phyloP scores from a whole-genome alignment of 1,284 basidiomycete species.

The Rhizoctonia solani region DNA sequence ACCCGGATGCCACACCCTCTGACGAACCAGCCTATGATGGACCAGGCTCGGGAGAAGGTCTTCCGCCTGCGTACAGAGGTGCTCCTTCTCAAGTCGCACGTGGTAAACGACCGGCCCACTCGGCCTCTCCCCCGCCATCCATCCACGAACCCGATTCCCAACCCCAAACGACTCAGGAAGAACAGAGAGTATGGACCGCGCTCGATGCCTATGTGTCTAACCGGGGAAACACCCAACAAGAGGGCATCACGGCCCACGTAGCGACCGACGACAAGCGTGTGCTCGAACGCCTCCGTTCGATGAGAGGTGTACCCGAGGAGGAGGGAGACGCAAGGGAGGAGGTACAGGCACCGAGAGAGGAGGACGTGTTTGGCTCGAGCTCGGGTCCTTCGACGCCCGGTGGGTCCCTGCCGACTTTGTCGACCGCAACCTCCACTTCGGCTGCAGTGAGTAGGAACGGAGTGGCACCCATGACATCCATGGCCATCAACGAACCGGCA shows the following conservation, averaged over 20 bases:
- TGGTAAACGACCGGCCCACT: conserved; percentile 18
- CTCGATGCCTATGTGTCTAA: too few species aligned
- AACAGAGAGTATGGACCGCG: not conserved
- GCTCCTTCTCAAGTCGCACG: conserved; percentile 11
- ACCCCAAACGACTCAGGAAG: too few species aligned
- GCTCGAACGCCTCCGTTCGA: conserved; percentile 6
- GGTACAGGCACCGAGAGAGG: conserved; percentile 13
- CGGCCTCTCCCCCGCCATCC: not conserved
- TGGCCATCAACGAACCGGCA: too few species aligned
- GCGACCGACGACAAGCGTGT: conserved; percentile 29
- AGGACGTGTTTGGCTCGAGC: conserved; percentile 14
- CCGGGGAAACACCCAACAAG: too few species aligned
- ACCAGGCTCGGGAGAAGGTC: not conserved
- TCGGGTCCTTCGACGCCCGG: too few species aligned
- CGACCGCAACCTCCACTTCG: too few species aligned
- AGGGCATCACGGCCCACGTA: conserved; percentile 22
- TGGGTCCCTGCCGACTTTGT: too few species aligned
- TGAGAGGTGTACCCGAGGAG: conserved; percentile 1
- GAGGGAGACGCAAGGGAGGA: not conserved
- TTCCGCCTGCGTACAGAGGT: conserved; percentile 30
- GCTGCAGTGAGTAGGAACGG: too few species aligned
- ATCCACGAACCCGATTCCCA: too few species aligned
- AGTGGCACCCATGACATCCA: too few species aligned
- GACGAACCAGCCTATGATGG: conserved; percentile 27
- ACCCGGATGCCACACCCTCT: conserved; percentile 14